Base-by-base conservation (phyloP, 305 asterid species). In the Stenogyne calaminthoides region DNA sequence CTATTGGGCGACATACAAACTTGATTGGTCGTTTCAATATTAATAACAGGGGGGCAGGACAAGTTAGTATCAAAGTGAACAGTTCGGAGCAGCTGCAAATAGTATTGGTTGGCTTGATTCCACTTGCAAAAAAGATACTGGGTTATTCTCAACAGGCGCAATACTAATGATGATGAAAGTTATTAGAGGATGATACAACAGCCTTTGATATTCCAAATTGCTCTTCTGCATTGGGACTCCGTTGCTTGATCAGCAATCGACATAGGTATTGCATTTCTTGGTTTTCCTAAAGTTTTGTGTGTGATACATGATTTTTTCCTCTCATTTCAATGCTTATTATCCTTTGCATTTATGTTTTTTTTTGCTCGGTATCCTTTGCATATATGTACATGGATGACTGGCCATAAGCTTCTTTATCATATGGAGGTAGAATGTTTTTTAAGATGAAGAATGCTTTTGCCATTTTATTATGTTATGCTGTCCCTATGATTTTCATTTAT, bases 21-120 rank as follows among this genome's bases (percentile, higher is more conserved):
- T 81, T 95, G 88, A 79, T 92, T 64, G 95, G 95, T 9, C 96
- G 97, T 46, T 82, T 90, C 59, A 95, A 86, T 83, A 70, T 90
- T 70, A 95, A 88, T 62, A 92, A 92, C 77, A 81, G 83, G 80
- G 99, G 99, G 9, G 78, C 93, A 15, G 99, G 99, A 60, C 97
- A 92, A 82, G 81, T 95, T 58, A 88, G 99, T 80, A 19, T 92
- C 59, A 86, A 92, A 64, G 14, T 90, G 77, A 92, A 89, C 81
- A 95, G 96, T 83, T 82, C 99, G 1, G 99, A 95, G 81, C 93
- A 92, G 83, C 93, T 95, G 83, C 98, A 92, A 71, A 90, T 95
- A 18, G 90, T 85, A 7, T 80, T 92, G 82, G 61, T 88, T 70
- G 89, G 90, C 75, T 75, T 89, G 46, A 76, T 92, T 85, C 99